Base-by-base conservation (phyloP, 176 grass and related monocot genomes). In the Oryza officinalis region DNA sequence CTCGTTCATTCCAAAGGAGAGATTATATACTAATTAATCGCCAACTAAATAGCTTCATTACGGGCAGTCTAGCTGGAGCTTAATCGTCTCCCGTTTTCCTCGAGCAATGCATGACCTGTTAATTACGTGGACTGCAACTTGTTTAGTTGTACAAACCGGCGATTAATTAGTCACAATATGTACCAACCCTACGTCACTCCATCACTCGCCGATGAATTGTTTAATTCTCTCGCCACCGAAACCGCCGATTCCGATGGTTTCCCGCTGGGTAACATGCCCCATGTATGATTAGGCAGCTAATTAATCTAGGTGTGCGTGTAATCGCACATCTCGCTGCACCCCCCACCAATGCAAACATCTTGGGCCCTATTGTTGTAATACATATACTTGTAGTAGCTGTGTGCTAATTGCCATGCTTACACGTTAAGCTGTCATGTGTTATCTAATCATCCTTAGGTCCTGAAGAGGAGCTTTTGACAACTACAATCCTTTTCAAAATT, bases 21-120 rank as follows among this genome's bases (percentile, higher is more conserved):
- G 2, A 40, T 76, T 70, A 70, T 11, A 3, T 25, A 25, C 8
- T 61, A 61, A 25, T 64, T 85, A 84, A 69, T 85, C 17, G 1
- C 52, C 30, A 54, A 54, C 43, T 84, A 67, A 84, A 38, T 67
- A 65, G 28, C 22, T 61, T 27, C 77, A 52, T 65, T 77, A 81
- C 83, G 88, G 78, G 33, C 44, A 14, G 13, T 85, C 83, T 35
- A 77, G 78, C 72, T 89, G 67, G 77, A 89, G 52, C 72, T 54
- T 3, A 13, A 4, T 23, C 57, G 38, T 81, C 35, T 32, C 44
- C 64, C 1, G 26, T 22, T 87, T 40, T 64, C 46, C 40, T 81
- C 71, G 31, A 23, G 65, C 4, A 54, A n/a, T 65, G 70, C 76
- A 60, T 60, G 54, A 22, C 54, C 57, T 61, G 22, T 86, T 26